Base-by-base conservation (phyloP, 1,284 basidiomycete species). In the Ganoderma multipileum region DNA sequence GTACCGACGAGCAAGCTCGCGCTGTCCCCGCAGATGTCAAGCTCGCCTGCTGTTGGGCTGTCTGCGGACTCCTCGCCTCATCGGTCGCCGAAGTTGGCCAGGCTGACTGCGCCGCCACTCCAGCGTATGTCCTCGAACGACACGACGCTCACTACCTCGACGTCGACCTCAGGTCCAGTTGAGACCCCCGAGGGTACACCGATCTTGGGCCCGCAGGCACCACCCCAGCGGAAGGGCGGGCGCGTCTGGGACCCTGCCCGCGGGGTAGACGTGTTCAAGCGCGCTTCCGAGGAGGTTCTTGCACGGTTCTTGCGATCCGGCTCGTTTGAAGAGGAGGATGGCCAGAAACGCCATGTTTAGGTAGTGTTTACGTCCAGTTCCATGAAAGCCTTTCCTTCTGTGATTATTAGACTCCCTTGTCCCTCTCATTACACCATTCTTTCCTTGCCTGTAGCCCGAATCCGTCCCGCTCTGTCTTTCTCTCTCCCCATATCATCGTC, bases 231-330 rank as follows among this genome's bases (percentile, higher is more conserved):
- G 30, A 79, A 76, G 62, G 70, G 75, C 18, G 86, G 84, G 3
- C 85, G 92, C 12, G 90, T 91, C 4, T 95, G 90, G 88, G 91
- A 95, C 76, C 92, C 93, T 23, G 89, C 91, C 14, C 87, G 93
- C 26, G 90, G 90, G 57, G 89, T 95, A 8, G 93, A 95, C 66
- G 74, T 91, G 47, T 94, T 95, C 80, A 95, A 94, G 79, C 87
- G 88, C 66, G 90, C 91, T 26, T 94, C 93, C 2, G 94, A 96
- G 76, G 91, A 95, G 74, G 92, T 94, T 18, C 83, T 95, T 47
- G 87, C 90, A 9, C 84, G 91, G 50, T 95, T 95, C 80, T 81
- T 95, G 82, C 89, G 87, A 74, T 90, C 91, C 84, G 89, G 90
- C 39, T 87, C 89, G 65, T 91, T 88, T 85, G 89, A 90, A 66